Conservation (phyloP, 225 moss, liverwort and hornwort genomes). For the Pseudoscleropodium purum region DNA sequence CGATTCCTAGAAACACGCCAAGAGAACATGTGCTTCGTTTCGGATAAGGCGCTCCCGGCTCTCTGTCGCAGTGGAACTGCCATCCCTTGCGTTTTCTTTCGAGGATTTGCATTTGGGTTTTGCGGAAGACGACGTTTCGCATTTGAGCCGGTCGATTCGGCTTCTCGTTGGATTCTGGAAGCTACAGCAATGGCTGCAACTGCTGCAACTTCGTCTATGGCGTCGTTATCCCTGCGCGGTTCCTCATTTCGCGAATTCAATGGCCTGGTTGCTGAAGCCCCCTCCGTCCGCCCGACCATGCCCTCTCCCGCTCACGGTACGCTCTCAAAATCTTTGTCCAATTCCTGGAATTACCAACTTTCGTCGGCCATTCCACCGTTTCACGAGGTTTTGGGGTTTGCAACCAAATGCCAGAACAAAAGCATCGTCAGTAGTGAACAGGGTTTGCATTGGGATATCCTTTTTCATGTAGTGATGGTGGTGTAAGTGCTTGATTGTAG, state of each 20-base stretch:
- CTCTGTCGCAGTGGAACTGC: not conserved
- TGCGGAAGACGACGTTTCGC: not conserved
- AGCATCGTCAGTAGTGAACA: not conserved
- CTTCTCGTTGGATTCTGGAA: not conserved
- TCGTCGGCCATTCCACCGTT: too few species aligned
- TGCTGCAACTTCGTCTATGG: conserved; percentile 28
- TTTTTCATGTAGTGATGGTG: not conserved
- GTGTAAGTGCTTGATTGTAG: not conserved
- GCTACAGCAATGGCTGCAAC: conserved; percentile 5
- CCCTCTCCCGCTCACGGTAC: conserved; percentile 16
- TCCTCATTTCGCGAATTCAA: conserved; percentile 40
- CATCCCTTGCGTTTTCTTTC: not conserved
- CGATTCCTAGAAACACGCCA: not conserved
- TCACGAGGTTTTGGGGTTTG: not conserved
- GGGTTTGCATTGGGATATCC: not conserved
- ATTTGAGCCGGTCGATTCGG: not conserved
- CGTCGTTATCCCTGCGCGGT: conserved; percentile 34
- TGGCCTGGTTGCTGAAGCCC: conserved; percentile 28
- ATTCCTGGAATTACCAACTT: not conserved
- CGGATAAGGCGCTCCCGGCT: conserved; percentile 21
- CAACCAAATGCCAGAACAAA: not conserved
- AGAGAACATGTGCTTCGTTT: not conserved
- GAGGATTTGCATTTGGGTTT: not conserved
- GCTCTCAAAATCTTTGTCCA: not conserved
- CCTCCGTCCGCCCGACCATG: conserved; percentile 11